phyloP scores from a whole-genome alignment of 1,284 basidiomycete species.

The Phylloboletellus chloephorus region DNA sequence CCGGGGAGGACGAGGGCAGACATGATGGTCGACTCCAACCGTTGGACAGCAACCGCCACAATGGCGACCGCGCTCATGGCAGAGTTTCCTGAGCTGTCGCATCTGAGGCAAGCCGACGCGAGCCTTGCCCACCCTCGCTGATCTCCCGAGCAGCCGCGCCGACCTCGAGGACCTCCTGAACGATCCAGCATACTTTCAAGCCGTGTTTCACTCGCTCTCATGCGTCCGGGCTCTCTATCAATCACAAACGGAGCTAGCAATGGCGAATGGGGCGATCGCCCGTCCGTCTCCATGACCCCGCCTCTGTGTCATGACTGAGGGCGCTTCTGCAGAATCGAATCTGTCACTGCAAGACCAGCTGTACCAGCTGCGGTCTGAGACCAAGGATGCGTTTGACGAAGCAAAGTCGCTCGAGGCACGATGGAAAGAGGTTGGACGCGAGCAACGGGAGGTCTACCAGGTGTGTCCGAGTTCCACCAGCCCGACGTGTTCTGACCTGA shows the following conservation, averaged over 20 bases:
- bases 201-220: slow-evolving; percentile 74
- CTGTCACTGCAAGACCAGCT: slow-evolving; percentile 68
- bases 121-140: slow-evolving; percentile 5
- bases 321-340: slow-evolving; percentile 49
- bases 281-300: slow-evolving; percentile 44
- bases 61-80: slow-evolving; percentile 42
- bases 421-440: slow-evolving; percentile 81
- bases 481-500: slow-evolving; percentile 10
- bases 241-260: slow-evolving; percentile 70
- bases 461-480: slow-evolving; percentile 38
- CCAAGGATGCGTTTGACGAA: slow-evolving; percentile 79
- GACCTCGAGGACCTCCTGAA: slow-evolving; percentile 84
- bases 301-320: slow-evolving; percentile 8
- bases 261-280: slow-evolving; percentile 80
- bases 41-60: slow-evolving; percentile 10
- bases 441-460: slow-evolving; percentile 84
- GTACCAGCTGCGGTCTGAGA: slow-evolving; percentile 69
- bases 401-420: slow-evolving; percentile 73
- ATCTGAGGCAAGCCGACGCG: slow-evolving; percentile 54
- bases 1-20: slow-evolving; percentile 57
- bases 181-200: slow-evolving; percentile 82
- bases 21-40: slow-evolving; percentile 34
- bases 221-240: slow-evolving; percentile 70
- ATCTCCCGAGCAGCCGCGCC: slow-evolving; percentile 51
- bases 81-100: slow-evolving; percentile 67